Conservation (phyloP, 129 eudicot species). For the Chrysanthemum makinoi region DNA sequence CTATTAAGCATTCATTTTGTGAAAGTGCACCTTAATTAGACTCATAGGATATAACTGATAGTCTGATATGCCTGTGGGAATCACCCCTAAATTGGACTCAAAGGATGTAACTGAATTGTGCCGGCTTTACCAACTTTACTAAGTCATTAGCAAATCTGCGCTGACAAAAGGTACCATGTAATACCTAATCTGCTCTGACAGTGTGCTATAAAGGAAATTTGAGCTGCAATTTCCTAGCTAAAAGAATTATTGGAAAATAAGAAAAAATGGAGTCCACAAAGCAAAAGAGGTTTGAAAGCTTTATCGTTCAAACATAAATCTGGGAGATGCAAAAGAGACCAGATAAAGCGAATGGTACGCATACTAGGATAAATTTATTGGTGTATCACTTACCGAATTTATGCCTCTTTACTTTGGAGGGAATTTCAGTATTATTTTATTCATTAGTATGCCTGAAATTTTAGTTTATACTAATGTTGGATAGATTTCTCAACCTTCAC, state of each 20-base stretch:
- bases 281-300: constrained; percentile 21
- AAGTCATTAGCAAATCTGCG: background rate
- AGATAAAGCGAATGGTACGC: constrained; percentile 25
- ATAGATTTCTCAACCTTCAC: constrained; percentile 21
- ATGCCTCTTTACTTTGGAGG: constrained; percentile 32
- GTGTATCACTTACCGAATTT: constrained; percentile 27
- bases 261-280: constrained; percentile 11
- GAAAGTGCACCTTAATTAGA: constrained; percentile 6
- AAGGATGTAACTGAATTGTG: constrained; percentile 12
- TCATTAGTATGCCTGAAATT: constrained; percentile 11
- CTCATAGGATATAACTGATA: background rate
- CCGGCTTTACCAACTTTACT: background rate
- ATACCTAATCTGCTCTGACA: background rate
- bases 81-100: background rate
- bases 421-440: constrained; percentile 26
- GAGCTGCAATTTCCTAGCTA: background rate
- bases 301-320: constrained; percentile 13
- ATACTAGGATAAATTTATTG: constrained; percentile 25
- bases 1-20: background rate
- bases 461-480: constrained; percentile 12
- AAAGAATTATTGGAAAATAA: background rate
- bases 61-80: too few relatives aligned
- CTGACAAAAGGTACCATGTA: too few relatives aligned
- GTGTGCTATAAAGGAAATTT: background rate
- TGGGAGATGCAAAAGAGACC: constrained; percentile 19